Evolutionary conservation across 371 early-diverging fungal species (phyloP), one percentile per base, ranked within the genome.

Genomic region (Mucor lusitanicus): DNA sequence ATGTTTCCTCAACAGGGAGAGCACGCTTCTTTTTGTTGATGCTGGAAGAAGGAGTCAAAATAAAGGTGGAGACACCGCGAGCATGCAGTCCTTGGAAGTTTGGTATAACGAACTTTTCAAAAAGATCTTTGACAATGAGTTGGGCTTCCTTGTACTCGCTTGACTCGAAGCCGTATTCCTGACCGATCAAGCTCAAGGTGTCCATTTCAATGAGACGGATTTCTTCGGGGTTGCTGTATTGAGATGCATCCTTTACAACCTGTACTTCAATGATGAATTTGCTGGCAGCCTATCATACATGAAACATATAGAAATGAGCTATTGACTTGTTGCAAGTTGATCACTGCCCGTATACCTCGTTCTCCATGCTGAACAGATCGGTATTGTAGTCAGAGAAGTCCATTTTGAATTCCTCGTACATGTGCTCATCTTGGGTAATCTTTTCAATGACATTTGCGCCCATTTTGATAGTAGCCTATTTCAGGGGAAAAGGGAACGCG

Each of bases 81-180:
- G 42, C 21, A 42, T 65, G 46, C 6, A 28, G 27, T 25, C 42
- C 40, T 58, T 70, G 64, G 55, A 71, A 72, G 59, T 53, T 64
- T 60, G 65, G 67, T 64, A 62, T 74, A 65, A 73, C 48, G 6
- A 69, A 57, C 58, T 77, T 66, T 59, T 74, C 65, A 53, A 82
- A 63, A 39, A 82, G 68, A 50, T 72, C 62, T n/a, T 61, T 67
- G 25, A 79, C 17, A 28, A 77, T 68, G 3, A 60, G 35, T 30
- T 69, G 60, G 5, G 76, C 82, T 48, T 70, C 72, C 54, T 73
- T 62, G 60, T 79, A 79, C 63, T 82, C 71, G 0, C 63, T 35
- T 17, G 82, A 82, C 12, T 68, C 44, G n/a, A 59, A 59, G 37
- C 82, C 82, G 57, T 82, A 78, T 33, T 61, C 60, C 32, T 73